These are phyloP conservation scores for Boletus rubropictus DNA, from an alignment of 768 basidiomycete species.

Conservation along the genomic window DNA sequence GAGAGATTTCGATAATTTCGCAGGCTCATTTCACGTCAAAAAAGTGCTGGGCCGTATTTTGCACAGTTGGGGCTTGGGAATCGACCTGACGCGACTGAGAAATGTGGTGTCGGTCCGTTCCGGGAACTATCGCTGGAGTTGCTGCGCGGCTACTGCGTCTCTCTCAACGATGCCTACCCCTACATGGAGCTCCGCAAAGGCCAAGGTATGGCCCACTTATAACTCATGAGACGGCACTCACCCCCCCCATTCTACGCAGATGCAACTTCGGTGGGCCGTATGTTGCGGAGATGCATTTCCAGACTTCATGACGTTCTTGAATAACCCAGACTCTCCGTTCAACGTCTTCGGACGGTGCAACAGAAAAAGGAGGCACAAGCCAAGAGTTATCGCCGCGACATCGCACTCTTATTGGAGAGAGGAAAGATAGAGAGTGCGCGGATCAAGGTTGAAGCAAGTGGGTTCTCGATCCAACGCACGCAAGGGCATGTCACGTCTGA, in stretches of 20 bases:
- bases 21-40: not conserved
- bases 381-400: conserved; percentile 67
- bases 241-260: conserved; percentile 24
- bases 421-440: conserved; percentile 80
- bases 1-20: not conserved
- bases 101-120: conserved; percentile 9
- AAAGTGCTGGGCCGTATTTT: not conserved
- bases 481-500: conserved; percentile 3
- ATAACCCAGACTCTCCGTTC: conserved; percentile 65
- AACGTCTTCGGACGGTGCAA: conserved; percentile 77
- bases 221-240: conserved; percentile 5
- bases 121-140: not conserved
- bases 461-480: conserved; percentile 25
- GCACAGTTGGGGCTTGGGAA: not conserved
- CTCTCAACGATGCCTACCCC: conserved; percentile 24
- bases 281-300: not conserved
- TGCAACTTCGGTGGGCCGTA: conserved; percentile 41
- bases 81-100: not conserved
- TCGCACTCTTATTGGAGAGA: conserved; percentile 72
- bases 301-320: conserved; percentile 1
- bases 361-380: conserved; percentile 91
- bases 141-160: not conserved
- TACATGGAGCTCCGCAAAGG: conserved; percentile 58
- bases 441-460: conserved; percentile 81
- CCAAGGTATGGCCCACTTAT: conserved; percentile 38